phyloP scores from a whole-genome alignment of 2,329 filamentous ascomycete genomes.

The Endocalyx cinctus region DNA sequence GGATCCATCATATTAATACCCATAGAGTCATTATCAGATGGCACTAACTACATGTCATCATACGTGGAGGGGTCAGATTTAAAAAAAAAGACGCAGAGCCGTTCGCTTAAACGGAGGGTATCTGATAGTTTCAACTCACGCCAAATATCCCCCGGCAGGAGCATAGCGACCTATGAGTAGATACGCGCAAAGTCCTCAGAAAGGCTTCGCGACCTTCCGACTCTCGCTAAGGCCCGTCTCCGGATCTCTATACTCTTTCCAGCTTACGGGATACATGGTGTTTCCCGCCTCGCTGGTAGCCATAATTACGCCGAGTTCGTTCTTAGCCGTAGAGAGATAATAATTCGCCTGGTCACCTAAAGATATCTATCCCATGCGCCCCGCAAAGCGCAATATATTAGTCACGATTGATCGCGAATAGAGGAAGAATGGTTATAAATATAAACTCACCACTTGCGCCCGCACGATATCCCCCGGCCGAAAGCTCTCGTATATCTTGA shows the following conservation, averaged over 20 bases:
- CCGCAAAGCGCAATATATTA: no score
- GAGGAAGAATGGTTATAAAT: not conserved
- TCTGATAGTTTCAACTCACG: no score
- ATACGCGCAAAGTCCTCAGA: no score
- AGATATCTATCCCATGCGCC: slow-evolving; percentile 63
- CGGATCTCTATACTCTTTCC: slow-evolving; percentile 89
- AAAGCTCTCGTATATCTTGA: slow-evolving; percentile 87
- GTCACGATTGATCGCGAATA: no score
- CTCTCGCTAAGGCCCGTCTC: slow-evolving; percentile 71
- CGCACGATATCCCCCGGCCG: slow-evolving; percentile 88
- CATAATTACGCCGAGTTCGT: slow-evolving; percentile 91
- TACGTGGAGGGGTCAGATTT: no score
- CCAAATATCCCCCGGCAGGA: no score
- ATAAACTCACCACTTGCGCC: slow-evolving; percentile 66
- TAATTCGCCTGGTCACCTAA: slow-evolving; percentile 93
- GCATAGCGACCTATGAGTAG: no score
- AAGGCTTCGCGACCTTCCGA: slow-evolving; percentile 92
- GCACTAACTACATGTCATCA: no score
- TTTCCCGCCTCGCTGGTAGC: slow-evolving; percentile 83
- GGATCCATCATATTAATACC: no score
- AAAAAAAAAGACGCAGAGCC: no score
- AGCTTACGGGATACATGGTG: slow-evolving; percentile 87
- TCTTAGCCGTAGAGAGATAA: slow-evolving; percentile 87
- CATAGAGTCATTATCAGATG: no score
- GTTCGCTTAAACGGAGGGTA: no score